Evolutionary conservation across 306 rosid genomes (phyloP).

Genomic region (Glycine latifolia): DNA sequence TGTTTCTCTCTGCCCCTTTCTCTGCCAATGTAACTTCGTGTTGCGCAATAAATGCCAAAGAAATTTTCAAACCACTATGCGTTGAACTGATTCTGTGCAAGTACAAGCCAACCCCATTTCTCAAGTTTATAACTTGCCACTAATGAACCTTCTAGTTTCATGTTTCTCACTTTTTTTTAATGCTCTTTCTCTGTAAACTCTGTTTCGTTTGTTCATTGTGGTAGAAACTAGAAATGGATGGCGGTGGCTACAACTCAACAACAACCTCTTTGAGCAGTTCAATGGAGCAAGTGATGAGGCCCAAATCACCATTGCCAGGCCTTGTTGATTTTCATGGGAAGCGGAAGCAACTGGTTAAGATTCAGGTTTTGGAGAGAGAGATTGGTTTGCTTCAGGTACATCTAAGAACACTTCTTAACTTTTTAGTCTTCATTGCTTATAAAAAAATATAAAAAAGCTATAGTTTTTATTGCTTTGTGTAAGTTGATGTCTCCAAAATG

Average conservation of each 20-base stretch:
- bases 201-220: too few species aligned
- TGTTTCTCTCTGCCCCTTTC: slow-evolving; percentile 25
- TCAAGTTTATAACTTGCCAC: slow-evolving; percentile 26
- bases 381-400: slow-evolving; percentile 54
- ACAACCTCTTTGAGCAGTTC: slow-evolving; percentile 12
- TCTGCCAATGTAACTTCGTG: background rate
- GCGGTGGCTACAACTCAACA: background rate
- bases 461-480: too few species aligned
- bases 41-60: background rate
- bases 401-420: background rate
- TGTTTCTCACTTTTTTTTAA: background rate
- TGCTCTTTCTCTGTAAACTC: too few species aligned
- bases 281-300: slow-evolving; percentile 40
- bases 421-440: background rate
- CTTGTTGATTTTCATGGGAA: slow-evolving; percentile 52
- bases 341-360: slow-evolving; percentile 50
- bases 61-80: background rate
- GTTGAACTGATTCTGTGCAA: background rate
- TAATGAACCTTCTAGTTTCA: slow-evolving; percentile 27
- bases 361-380: slow-evolving; percentile 59
- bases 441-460: too few species aligned
- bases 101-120: slow-evolving; percentile 18
- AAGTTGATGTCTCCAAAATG: background rate
- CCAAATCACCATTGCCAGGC: slow-evolving; percentile 53
- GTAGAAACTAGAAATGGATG: too few species aligned